phyloP scores from a whole-genome alignment of 2,329 filamentous ascomycete genomes.

The Neonectria neomacrospora region DNA sequence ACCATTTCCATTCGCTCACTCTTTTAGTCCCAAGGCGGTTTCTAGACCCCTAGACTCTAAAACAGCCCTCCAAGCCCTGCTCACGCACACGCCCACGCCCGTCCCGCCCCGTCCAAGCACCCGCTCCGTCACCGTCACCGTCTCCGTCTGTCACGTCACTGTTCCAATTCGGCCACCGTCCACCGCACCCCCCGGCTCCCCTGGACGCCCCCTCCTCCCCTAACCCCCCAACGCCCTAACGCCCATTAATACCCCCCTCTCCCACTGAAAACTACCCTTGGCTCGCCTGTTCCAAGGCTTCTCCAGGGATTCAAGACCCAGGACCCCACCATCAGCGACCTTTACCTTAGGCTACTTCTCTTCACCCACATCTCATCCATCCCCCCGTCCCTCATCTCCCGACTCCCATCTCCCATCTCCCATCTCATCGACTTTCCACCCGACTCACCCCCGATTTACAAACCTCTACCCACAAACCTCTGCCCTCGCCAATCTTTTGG shows the following conservation, averaged over 20 bases:
- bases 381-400: slow-evolving; percentile 18
- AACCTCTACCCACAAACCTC: slow-evolving; percentile 9
- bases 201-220: slow-evolving; percentile 12
- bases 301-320: slow-evolving; percentile 44
- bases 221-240: slow-evolving; percentile 24
- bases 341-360: slow-evolving; percentile 25
- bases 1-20: neutral
- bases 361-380: slow-evolving; percentile 29
- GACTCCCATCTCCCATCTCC: slow-evolving; percentile 29
- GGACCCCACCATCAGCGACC: slow-evolving; percentile 41
- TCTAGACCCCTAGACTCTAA: neutral
- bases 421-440: slow-evolving; percentile 21
- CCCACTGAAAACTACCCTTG: slow-evolving; percentile 32
- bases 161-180: slow-evolving; percentile 13
- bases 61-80: neutral
- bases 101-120: neutral
- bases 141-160: slow-evolving; percentile 3
- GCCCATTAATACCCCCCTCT: slow-evolving; percentile 28
- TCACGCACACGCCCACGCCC: neutral
- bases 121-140: neutral
- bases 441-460: slow-evolving; percentile 12
- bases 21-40: neutral
- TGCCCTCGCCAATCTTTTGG: neutral
- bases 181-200: slow-evolving; percentile 8
- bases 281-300: slow-evolving; percentile 38